Conservation (phyloP, 495 filamentous ascomycete species). For the Cercophora newfieldiana region DNA sequence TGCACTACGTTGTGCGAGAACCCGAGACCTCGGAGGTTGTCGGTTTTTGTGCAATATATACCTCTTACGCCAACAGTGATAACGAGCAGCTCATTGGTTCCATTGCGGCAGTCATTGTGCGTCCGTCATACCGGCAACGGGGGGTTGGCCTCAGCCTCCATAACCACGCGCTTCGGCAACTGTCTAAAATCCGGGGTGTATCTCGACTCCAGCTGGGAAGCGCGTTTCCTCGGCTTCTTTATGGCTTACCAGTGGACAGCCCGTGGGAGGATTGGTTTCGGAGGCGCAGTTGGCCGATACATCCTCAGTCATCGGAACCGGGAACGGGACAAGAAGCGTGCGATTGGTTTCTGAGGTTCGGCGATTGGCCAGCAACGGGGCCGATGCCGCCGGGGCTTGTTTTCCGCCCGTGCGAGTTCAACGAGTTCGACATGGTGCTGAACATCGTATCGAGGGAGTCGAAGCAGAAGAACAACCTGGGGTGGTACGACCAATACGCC, state of each 20-base stretch:
- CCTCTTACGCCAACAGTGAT: slow-evolving; percentile 53
- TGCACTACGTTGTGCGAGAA: slow-evolving; percentile 62
- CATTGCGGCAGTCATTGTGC: slow-evolving; percentile 59
- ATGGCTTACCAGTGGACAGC: slow-evolving; percentile 53
- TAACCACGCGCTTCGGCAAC: slow-evolving; percentile 52
- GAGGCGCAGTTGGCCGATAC: slow-evolving; percentile 57
- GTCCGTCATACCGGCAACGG: slow-evolving; percentile 49
- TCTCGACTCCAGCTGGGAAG: slow-evolving; percentile 59
- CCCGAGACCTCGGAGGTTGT: slow-evolving; percentile 50
- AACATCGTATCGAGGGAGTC: slow-evolving; percentile 54
- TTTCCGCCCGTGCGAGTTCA: slow-evolving; percentile 51
- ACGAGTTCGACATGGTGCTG: slow-evolving; percentile 55
- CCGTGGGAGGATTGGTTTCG: slow-evolving; percentile 57
- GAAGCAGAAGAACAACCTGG: slow-evolving; percentile 42
- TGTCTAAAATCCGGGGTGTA: slow-evolving; percentile 55
- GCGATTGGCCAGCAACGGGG: slow-evolving; percentile 49
- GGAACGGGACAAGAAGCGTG: slow-evolving; percentile 51
- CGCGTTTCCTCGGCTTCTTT: slow-evolving; percentile 61
- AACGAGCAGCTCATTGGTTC: slow-evolving; percentile 58
- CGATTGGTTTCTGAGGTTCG: slow-evolving; percentile 57
- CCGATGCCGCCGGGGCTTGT: slow-evolving; percentile 36
- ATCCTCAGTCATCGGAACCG: slow-evolving; percentile 36
- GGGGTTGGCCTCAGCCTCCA: slow-evolving; percentile 61
- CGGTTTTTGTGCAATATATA: slow-evolving; percentile 63
- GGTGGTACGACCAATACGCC: slow-evolving; percentile 59